These are phyloP conservation scores for Pythium apleroticum DNA, from an alignment of 352 stramenopile species.

Conservation along the genomic window DNA sequence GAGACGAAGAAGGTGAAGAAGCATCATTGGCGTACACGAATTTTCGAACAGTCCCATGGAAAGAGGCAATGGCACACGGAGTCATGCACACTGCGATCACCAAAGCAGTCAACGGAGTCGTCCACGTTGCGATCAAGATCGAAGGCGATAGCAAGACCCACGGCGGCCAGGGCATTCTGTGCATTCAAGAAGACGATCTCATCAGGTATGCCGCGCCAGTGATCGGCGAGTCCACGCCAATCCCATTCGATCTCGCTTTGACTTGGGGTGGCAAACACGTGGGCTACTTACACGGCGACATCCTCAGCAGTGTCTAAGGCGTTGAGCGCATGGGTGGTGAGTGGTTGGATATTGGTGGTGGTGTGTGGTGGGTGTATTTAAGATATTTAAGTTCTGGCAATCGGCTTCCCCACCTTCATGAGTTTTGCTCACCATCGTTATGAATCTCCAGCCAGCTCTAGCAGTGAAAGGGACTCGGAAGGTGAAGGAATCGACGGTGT, in stretches of 20 bases:
- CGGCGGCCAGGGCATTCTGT: slow-evolving; percentile 65
- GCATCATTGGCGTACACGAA: slow-evolving; percentile 73
- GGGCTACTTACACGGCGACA: slow-evolving; percentile 53
- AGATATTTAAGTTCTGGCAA: slow-evolving; percentile 24
- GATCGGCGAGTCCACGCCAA: slow-evolving; percentile 42
- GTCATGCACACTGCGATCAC: slow-evolving; percentile 71
- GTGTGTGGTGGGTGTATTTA: slow-evolving; percentile 19
- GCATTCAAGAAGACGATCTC: slow-evolving; percentile 60
- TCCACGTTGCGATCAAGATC: slow-evolving; percentile 75
- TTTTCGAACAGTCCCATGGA: slow-evolving; percentile 60
- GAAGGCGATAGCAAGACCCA: slow-evolving; percentile 47
- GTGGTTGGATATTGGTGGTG: neutral
- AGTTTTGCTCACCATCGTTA: slow-evolving; percentile 1
- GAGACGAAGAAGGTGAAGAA: slow-evolving; percentile 57
- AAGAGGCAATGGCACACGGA: slow-evolving; percentile 48
- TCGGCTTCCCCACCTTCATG: neutral
- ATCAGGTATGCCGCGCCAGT: slow-evolving; percentile 42
- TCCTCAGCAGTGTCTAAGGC: slow-evolving; percentile 31
- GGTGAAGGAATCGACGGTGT: slow-evolving; percentile 18
- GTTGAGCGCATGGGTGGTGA: slow-evolving; percentile 1
- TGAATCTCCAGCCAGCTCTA: slow-evolving; percentile 44
- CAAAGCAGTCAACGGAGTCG: slow-evolving; percentile 61
- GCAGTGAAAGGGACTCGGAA: slow-evolving; percentile 41
- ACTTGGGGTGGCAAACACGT: slow-evolving; percentile 77
- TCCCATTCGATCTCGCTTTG: slow-evolving; percentile 67